These are phyloP conservation scores for Aspergillus taichungensis DNA, from an alignment of 495 filamentous ascomycete genomes.

Conservation along the genomic window DNA sequence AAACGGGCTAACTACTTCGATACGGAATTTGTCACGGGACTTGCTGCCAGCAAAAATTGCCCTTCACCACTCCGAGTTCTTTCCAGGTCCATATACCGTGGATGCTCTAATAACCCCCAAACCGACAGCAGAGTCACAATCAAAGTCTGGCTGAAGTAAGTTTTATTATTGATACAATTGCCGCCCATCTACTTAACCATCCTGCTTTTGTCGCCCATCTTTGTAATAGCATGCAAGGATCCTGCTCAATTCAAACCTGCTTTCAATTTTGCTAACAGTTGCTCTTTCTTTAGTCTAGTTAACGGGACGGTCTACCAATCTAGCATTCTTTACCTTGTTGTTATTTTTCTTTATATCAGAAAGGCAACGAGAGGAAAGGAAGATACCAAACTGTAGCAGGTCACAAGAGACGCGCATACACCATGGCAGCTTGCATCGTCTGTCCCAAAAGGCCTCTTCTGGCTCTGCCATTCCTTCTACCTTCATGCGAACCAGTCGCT, in stretches of 20 bases:
- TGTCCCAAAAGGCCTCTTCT: constrained; percentile 32
- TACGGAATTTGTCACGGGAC: background rate
- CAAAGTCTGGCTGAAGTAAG: too few relatives aligned
- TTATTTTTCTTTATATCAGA: too few relatives aligned
- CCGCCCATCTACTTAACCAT: background rate
- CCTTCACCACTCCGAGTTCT: background rate
- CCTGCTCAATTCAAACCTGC: too few relatives aligned
- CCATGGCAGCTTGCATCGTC: constrained; percentile 25
- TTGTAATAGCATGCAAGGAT: too few relatives aligned
- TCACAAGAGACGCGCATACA: background rate
- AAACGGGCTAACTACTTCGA: too few relatives aligned
- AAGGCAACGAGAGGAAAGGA: background rate
- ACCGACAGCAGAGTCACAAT: too few relatives aligned
- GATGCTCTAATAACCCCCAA: background rate
- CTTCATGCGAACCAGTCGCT: constrained; percentile 26
- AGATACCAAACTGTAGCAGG: background rate
- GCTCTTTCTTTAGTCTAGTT: too few relatives aligned
- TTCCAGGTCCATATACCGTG: background rate
- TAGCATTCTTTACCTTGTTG: background rate
- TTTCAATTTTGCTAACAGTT: too few relatives aligned
- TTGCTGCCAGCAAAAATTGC: constrained; percentile 1
- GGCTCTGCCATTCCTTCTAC: constrained; percentile 34
- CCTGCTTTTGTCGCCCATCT: too few relatives aligned
- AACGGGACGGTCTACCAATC: background rate
- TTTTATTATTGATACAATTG: background rate